Base-by-base conservation (phyloP, 2,329 filamentous ascomycete species). In the Cyanodermella asteris region DNA sequence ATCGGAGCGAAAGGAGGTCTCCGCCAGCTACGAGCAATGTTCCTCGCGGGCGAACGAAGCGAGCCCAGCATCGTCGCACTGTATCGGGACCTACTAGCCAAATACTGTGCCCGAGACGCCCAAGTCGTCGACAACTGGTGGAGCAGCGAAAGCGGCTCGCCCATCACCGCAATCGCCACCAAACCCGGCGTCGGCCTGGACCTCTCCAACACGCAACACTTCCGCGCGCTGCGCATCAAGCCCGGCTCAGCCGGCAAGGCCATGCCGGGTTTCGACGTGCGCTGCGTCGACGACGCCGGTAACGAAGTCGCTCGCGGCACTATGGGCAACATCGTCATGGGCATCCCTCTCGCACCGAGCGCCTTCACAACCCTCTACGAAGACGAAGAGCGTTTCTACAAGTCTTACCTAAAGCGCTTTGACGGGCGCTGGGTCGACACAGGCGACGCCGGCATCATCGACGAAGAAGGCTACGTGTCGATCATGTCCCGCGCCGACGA, bases 321-420 rank as follows among this genome's bases (percentile, higher is more conserved):
- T 13, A 91, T 90, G 76, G 84, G 82, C 0, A 93, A 93, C 43
- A 87, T 93, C 32, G 81, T 93, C 7, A 57, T 94, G 25, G 73
- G 58, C 0, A 61, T 78, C 27, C 84, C 84, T 0, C 56, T 93
- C 15, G 78, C 77, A 0, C 84, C 82, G 0, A 87, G 80, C 0
- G 81, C 72, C 0, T 81, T 93, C 39, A 72, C 78, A 1, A 82
- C 72, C 2, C 55, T 93, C 2, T 93, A 82, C 74, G 55, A 72
- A 25, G 82, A 93, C 33, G 74, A 81, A 22, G 73, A 77, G 32
- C 57, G 82, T 17, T 91, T 91, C 44, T 90, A 81, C 46, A 71
- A 64, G 33, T 68, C 80, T 2, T 94, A 93, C 39, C 49, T 91
- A 35, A 74, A 74, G 46, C 59, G 82, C 9, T 94, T 93, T 41